These are phyloP conservation scores for Canavalia gladiata DNA, from an alignment of 306 rosid genomes.

Conservation along the genomic window DNA sequence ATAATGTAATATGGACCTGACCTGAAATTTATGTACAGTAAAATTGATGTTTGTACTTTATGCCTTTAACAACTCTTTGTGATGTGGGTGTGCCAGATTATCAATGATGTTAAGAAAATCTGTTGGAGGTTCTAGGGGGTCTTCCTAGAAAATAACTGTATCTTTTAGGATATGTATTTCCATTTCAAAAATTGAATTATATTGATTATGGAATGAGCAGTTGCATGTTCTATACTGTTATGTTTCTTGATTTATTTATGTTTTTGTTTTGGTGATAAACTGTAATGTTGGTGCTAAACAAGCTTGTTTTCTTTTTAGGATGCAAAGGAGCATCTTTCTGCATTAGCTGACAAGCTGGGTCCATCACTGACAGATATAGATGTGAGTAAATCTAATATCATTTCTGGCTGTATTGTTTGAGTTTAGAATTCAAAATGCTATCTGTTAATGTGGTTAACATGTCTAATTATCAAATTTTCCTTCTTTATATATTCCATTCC, in stretches of 20 bases:
- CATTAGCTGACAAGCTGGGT: constrained; percentile 96
- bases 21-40: background rate
- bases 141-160: constrained; percentile 8
- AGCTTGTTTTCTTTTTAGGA: constrained; percentile 70
- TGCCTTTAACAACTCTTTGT: constrained; percentile 2
- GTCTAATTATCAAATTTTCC: constrained; percentile 24
- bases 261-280: constrained; percentile 29
- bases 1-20: constrained; percentile 9
- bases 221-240: constrained; percentile 25
- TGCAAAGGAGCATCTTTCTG: constrained; percentile 96
- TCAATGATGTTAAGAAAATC: constrained; percentile 10
- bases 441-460: constrained; percentile 17
- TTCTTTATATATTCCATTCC: constrained; percentile 30
- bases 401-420: constrained; percentile 29
- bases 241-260: constrained; percentile 39
- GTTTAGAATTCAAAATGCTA: constrained; percentile 27
- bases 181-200: constrained; percentile 28
- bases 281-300: constrained; percentile 50
- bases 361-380: constrained; percentile 87
- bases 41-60: constrained; percentile 26
- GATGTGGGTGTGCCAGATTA: constrained; percentile 10
- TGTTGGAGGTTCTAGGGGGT: constrained; percentile 13
- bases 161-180: constrained; percentile 24
- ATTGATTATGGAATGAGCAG: constrained; percentile 28
- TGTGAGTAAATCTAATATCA: constrained; percentile 63